A percentile compares a stretch with the other conserved stretches of the same genome.
Evolutionary conservation across 352 stramenopile species (phyloP).

Genomic region (Pythium brassicae): DNA sequence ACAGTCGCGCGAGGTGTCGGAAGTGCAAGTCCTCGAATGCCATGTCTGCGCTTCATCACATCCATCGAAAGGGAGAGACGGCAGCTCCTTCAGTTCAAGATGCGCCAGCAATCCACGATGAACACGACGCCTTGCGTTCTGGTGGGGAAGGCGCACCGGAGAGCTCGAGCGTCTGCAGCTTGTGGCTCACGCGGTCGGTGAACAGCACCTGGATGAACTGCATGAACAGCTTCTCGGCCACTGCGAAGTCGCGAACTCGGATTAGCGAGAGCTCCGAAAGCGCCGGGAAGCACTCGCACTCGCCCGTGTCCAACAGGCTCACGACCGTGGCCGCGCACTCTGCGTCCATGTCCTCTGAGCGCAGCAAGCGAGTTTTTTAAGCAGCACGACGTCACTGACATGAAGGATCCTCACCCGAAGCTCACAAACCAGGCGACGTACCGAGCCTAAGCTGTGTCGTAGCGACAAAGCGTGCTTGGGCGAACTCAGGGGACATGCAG

Average conservation of each 20-base stretch:
- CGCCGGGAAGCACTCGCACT: conserved; percentile 33
- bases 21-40: conserved; percentile 40
- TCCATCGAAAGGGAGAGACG: background rate
- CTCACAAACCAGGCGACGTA: too few species aligned
- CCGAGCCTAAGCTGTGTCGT: too few species aligned
- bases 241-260: conserved; percentile 12
- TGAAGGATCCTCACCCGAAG: too few species aligned
- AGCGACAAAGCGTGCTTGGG: too few species aligned
- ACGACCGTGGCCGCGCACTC: conserved; percentile 25
- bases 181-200: conserved; percentile 36
- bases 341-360: conserved; percentile 8
- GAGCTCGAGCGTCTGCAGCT: conserved; percentile 27
- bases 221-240: conserved; percentile 26
- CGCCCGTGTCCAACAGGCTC: conserved; percentile 26
- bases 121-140: too few species aligned
- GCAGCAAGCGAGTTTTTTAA: background rate
- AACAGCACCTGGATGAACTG: conserved; percentile 53
- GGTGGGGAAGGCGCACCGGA: conserved; percentile 13
- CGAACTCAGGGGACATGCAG: too few species aligned
- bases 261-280: conserved; percentile 33
- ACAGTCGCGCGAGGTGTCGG: conserved; percentile 33
- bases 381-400: too few species aligned
- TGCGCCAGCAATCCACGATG: too few species aligned
- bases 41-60: conserved; percentile 19
- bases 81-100: background rate